Percentiles rank a stretch among this genome's conserved stretches.
phyloP scores from a whole-genome alignment of 169 alveolate genomes.

The Plasmodium inui region DNA sequence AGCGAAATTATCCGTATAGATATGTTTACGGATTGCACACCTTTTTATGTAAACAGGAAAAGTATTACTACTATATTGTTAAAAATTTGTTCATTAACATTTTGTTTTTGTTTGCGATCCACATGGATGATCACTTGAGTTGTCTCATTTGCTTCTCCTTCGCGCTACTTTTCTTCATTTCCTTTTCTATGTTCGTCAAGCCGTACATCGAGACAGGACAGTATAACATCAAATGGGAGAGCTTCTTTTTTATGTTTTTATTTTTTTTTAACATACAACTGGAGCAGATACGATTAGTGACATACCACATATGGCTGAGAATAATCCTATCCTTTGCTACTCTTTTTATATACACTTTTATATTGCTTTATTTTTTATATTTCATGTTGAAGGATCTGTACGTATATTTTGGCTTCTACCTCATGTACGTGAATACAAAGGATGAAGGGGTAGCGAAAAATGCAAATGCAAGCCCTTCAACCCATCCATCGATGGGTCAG shows the following conservation, averaged over 20 bases:
- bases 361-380: slow-evolving; percentile 54
- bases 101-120: slow-evolving; percentile 43
- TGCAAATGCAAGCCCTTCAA: not conserved
- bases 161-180: slow-evolving; percentile 50
- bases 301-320: slow-evolving; percentile 50
- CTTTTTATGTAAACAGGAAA: slow-evolving; percentile 49
- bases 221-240: slow-evolving; percentile 26
- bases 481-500: not conserved
- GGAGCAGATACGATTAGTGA: slow-evolving; percentile 64
- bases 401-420: slow-evolving; percentile 19
- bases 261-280: slow-evolving; percentile 74
- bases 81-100: slow-evolving; percentile 37
- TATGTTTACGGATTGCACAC: slow-evolving; percentile 65
- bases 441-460: not conserved
- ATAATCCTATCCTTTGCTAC: slow-evolving; percentile 33
- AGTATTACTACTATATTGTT: slow-evolving; percentile 37
- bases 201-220: slow-evolving; percentile 29
- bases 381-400: slow-evolving; percentile 69
- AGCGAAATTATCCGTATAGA: slow-evolving; percentile 20
- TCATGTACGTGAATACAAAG: slow-evolving; percentile 14
- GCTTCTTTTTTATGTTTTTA: slow-evolving; percentile 61
- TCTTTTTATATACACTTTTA: slow-evolving; percentile 54
- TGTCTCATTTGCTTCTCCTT: slow-evolving; percentile 42
- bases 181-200: slow-evolving; percentile 21
- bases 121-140: slow-evolving; percentile 41